phyloP scores from a whole-genome alignment of 768 basidiomycete genomes.

The Chlorophyllum brunneum region DNA sequence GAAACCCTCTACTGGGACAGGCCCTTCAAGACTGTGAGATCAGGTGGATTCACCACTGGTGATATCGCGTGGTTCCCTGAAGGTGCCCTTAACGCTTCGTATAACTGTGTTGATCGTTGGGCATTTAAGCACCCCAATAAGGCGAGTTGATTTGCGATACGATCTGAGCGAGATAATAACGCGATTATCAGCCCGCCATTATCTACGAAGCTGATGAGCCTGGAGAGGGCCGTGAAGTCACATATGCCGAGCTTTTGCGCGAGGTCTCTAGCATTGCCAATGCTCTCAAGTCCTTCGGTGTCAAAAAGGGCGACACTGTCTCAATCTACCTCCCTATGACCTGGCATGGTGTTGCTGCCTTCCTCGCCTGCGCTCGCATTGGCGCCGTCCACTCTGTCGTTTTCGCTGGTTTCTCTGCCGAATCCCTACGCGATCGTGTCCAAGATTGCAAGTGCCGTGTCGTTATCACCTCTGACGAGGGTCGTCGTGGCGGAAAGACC shows the following conservation, averaged over 20 bases:
- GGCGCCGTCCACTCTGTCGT: slow-evolving; percentile 97
- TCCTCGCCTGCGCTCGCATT: slow-evolving; percentile 96
- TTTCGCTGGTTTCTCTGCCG: slow-evolving; percentile 95
- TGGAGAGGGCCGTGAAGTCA: slow-evolving; percentile 67
- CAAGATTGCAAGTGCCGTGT: slow-evolving; percentile 86
- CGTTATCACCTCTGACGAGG: slow-evolving; percentile 96
- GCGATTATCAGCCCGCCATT: slow-evolving; percentile 71
- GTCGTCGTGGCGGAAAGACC: slow-evolving; percentile 87
- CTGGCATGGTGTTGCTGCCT: slow-evolving; percentile 93
- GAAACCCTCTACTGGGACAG: slow-evolving; percentile 84
- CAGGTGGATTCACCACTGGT: slow-evolving; percentile 79
- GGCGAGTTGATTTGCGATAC: slow-evolving; percentile 31
- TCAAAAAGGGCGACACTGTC: slow-evolving; percentile 94
- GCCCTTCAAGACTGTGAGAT: slow-evolving; percentile 82
- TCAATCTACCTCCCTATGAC: slow-evolving; percentile 93
- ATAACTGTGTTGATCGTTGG: slow-evolving; percentile 98
- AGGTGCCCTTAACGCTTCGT: slow-evolving; percentile 86
- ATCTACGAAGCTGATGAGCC: slow-evolving; percentile 99
- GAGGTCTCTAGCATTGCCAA: slow-evolving; percentile 91
- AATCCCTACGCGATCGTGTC: slow-evolving; percentile 89
- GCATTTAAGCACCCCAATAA: slow-evolving; percentile 86
- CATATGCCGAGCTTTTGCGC: slow-evolving; percentile 81
- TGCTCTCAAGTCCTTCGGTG: slow-evolving; percentile 82
- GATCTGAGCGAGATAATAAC: not conserved
- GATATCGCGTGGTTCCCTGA: slow-evolving; percentile 97